Evolutionary conservation across 495 filamentous ascomycete species (phyloP), one percentile per base, ranked within the genome.

Genomic region (Xeromyces bisporus): DNA sequence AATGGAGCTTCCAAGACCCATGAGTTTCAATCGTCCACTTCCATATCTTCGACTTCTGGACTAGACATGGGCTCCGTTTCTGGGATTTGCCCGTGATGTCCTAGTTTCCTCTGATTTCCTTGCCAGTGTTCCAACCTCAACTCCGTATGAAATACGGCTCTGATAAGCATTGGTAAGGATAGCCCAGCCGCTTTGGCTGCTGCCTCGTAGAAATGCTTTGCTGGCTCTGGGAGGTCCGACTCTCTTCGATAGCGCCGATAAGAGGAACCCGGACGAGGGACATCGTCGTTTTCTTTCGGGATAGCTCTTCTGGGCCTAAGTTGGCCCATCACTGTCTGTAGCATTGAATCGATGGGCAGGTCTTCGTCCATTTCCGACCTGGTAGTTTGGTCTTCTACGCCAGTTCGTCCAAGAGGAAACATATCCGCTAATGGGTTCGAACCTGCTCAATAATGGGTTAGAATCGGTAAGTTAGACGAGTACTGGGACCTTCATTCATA

Each of bases 241-340:
- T 59, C 56, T 14, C 41, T 60, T 25, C 68, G 56, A 52, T 73
- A 80, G 7, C 65, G 56, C 37, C 54, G 58, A 37, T 77, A 80
- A 21, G 55, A 50, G 12, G 60, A 60, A 26, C 73, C 73, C 5
- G 69, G 65, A 21, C 64, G 55, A 8, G 40, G 44, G 11, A 53
- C 44, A 13, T 48, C 37, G 21, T 46, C 12, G 13, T 58, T 41
- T 26, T 47, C 28, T 20, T 48, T 34, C 13, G 46, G 51, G 28
- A 47, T 51, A 32, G 35, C 44, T 35, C 43, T 40, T n/a, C 42
- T 40, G 3, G 45, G 18, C 24, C 46, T 46, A 18, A 70, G 29
- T 6, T 43, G 44, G 10, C 48, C 36, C 21, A 58, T 60, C 3
- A 66, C 53, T 6, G 42, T 41, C 6, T 43, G 42, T n/a, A 69